phyloP scores from a whole-genome alignment of 192 early-diverging fungal genomes.

The Bifiguratus adelaidae region DNA sequence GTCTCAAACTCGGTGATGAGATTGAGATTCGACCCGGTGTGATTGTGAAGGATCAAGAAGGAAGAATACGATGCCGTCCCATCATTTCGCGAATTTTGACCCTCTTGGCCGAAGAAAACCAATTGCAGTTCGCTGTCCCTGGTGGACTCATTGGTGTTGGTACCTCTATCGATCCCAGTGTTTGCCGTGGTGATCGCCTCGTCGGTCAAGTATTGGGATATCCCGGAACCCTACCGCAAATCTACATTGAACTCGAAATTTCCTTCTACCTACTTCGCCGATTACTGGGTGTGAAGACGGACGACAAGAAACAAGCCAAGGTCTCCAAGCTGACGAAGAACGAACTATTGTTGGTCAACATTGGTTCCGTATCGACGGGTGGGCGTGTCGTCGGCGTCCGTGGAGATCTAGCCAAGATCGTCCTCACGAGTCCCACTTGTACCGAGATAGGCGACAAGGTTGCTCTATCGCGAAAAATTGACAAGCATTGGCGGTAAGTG shows the following conservation, averaged over 20 bases:
- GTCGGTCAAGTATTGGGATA: slow-evolving; percentile 92
- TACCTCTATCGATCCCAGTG: slow-evolving; percentile 88
- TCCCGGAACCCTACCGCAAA: slow-evolving; percentile 84
- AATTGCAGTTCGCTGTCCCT: slow-evolving; percentile 96
- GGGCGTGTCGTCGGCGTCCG: slow-evolving; percentile 92
- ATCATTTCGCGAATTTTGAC: slow-evolving; percentile 85
- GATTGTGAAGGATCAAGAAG: slow-evolving; percentile 77
- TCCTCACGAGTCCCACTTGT: slow-evolving; percentile 83
- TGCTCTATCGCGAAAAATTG: slow-evolving; percentile 90
- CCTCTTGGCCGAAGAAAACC: slow-evolving; percentile 81
- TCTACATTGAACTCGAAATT: slow-evolving; percentile 94
- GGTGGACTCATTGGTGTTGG: slow-evolving; percentile 98
- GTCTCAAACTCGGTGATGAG: slow-evolving; percentile 82
- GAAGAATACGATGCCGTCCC: slow-evolving; percentile 70
- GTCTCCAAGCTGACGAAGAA: slow-evolving; percentile 83
- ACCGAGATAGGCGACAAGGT: slow-evolving; percentile 95
- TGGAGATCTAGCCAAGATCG: slow-evolving; percentile 90
- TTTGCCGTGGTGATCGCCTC: slow-evolving; percentile 93
- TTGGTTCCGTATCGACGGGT: slow-evolving; percentile 90
- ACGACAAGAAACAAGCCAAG: slow-evolving; percentile 98
- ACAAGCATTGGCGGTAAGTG: slow-evolving; percentile 90
- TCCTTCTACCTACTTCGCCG: slow-evolving; percentile 94
- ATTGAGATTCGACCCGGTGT: slow-evolving; percentile 97
- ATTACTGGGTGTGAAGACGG: slow-evolving; percentile 93
- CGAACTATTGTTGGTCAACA: slow-evolving; percentile 94